Conservation (phyloP, 2,329 filamentous ascomycete species). For the Fusarium proliferatum region DNA sequence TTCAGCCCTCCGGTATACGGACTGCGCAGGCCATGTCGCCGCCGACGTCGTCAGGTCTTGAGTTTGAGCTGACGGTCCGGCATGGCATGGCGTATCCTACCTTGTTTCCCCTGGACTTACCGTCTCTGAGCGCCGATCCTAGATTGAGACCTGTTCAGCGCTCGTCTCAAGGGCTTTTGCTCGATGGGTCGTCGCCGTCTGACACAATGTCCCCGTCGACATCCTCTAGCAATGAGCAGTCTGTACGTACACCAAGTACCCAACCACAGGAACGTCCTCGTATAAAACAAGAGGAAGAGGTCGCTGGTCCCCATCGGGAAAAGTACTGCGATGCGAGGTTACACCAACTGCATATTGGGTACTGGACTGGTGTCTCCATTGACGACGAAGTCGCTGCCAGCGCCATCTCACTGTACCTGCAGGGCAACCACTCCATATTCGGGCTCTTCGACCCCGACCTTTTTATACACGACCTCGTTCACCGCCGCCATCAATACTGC, state of each 20-base stretch:
- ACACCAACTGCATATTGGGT: slow-evolving; percentile 35
- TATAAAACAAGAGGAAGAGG: not conserved
- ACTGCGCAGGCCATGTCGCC: slow-evolving; percentile 20
- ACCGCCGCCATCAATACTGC: slow-evolving; percentile 41
- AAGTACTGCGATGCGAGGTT: slow-evolving; percentile 12
- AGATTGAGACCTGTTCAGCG: slow-evolving; percentile 2
- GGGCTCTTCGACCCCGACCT: slow-evolving; percentile 50
- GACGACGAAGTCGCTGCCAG: slow-evolving; percentile 45
- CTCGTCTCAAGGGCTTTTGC: not conserved
- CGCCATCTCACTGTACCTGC: slow-evolving; percentile 48
- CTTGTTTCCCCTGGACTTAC: slow-evolving; percentile 22
- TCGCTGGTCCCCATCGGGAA: not conserved
- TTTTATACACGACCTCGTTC: slow-evolving; percentile 49
- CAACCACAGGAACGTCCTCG: not conserved
- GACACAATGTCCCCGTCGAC: slow-evolving; percentile 23
- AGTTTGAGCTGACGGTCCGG: slow-evolving; percentile 36
- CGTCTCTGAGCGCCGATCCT: slow-evolving; percentile 9
- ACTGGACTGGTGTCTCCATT: slow-evolving; percentile 50
- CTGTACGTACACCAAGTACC: slow-evolving; percentile 7
- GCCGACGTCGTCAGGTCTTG: slow-evolving; percentile 27
- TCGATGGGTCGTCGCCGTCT: slow-evolving; percentile 14
- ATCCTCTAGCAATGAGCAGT: slow-evolving; percentile 4
- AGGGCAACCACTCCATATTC: slow-evolving; percentile 50
- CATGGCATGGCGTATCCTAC: slow-evolving; percentile 31
- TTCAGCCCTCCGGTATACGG: slow-evolving; percentile 18